Base-by-base conservation (phyloP, 1,284 basidiomycete genomes). In the Bjerkandera adusta region DNA sequence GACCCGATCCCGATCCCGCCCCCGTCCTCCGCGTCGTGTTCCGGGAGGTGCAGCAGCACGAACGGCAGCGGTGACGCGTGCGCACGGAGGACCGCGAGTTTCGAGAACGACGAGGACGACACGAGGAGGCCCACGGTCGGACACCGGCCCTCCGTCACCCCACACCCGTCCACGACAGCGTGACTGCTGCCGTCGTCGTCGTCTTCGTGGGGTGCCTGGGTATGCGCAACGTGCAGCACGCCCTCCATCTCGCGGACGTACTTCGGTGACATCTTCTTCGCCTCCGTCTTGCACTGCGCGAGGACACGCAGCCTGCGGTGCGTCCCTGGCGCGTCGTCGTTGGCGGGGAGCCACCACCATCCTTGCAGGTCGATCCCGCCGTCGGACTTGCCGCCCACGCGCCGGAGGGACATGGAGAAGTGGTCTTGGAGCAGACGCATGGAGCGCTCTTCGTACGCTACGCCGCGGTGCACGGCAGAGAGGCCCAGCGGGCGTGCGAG, bases 231-330 rank as follows among this genome's bases (percentile, higher is more conserved):
- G 57, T 77, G 74, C 49, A 89, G 66, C 13, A 92, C 89, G 13
- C 92, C 92, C 62, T 96, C 92, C 66, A 96, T 73, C 65, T 97
- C 92, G 33, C 93, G 80, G 1, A 96, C 77, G 54, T 85, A 83
- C 5, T 81, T 80, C 1, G 92, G 91, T 0, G 88, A 80, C 27
- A 85, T 66, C 59, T 85, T 85, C 64, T 82, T 85, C 65, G 81
- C 83, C 59, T 92, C 88, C 0, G 91, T 91, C 69, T 97, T 97
- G 72, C 93, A 97, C 59, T 96, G 92, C 0, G 76, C 91, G 13
- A 95, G 59, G n/a, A 96, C 76, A 27, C 92, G 83, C 1, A 92
- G 56, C 0, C 87, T 72, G 25, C 61, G 54, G 32, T 34, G 38
- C 30, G 8, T 46, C 8, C 33, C 36, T 5, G 25, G 18, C 18